phyloP scores from a whole-genome alignment of 2,329 filamentous ascomycete species.

The Cercospora sojina region DNA sequence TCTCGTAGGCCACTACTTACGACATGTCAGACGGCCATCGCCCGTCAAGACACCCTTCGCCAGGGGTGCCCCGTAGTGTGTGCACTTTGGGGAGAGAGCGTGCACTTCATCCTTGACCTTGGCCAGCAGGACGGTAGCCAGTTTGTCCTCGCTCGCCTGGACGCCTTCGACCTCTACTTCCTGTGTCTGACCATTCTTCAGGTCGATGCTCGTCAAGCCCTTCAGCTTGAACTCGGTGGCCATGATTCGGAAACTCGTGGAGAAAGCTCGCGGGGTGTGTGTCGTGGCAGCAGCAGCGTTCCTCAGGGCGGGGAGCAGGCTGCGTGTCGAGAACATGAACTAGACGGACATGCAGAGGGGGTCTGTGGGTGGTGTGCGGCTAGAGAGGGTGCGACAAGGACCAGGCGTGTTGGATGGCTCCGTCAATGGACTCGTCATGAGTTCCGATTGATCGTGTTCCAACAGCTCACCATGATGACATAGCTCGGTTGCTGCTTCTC shows the following conservation, averaged over 20 bases:
- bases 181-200: conserved; percentile 78
- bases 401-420: neutral
- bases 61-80: conserved; percentile 88
- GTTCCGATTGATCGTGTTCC: conserved; percentile 2
- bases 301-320: conserved; percentile 3
- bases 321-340: conserved; percentile 20
- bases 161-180: conserved; percentile 91
- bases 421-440: conserved; percentile 13
- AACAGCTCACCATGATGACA: conserved; percentile 11
- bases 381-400: neutral
- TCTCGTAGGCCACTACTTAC: neutral
- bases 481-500: neutral
- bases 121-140: conserved; percentile 65
- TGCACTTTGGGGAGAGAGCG: conserved; percentile 79
- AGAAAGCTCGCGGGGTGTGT: conserved; percentile 16
- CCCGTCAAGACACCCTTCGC: conserved; percentile 80
- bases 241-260: conserved; percentile 39
- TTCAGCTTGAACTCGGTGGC: conserved; percentile 64
- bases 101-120: conserved; percentile 74
- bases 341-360: neutral
- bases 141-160: conserved; percentile 65
- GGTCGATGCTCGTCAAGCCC: conserved; percentile 68
- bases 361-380: neutral
- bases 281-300: neutral
- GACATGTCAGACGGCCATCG: conserved; percentile 82